These are phyloP conservation scores for Colletotrichum sp. DNA, from an alignment of 2,329 filamentous ascomycete genomes.

Conservation along the genomic window DNA sequence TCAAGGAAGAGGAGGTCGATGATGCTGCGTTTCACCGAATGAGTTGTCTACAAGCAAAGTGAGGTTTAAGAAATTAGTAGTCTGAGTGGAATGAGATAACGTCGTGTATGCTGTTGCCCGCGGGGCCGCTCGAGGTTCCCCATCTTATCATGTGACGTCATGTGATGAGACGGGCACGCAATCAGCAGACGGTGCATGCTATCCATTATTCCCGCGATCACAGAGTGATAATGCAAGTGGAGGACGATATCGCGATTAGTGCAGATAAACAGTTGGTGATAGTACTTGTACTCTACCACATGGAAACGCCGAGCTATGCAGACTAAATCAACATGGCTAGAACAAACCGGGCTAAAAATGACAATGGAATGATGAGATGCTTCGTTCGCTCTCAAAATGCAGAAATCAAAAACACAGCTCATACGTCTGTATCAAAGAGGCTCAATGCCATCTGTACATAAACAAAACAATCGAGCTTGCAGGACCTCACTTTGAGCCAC, in stretches of 20 bases:
- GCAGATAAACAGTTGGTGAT: neutral
- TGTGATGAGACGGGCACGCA: neutral
- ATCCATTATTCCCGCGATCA: neutral
- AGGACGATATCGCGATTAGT: neutral
- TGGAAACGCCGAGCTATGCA: neutral
- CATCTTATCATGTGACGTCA: conserved; percentile 16
- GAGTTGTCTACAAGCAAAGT: neutral
- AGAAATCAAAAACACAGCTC: neutral
- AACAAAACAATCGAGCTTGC: neutral
- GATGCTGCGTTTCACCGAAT: neutral
- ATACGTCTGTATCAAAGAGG: neutral
- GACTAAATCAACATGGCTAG: neutral
- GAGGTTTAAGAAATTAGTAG: neutral
- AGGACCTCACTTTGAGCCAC: neutral
- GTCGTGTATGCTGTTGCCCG: neutral
- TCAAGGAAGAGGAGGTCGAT: no score
- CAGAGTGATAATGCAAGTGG: neutral
- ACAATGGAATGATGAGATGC: neutral
- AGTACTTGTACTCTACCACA: neutral
- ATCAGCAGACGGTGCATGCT: neutral
- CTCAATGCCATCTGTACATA: neutral
- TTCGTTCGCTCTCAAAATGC: neutral
- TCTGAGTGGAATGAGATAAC: no score
- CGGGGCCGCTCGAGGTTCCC: neutral
- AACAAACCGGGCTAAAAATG: neutral